These are phyloP conservation scores for Ascosphaera acerosa DNA, from an alignment of 2,329 filamentous ascomycete genomes.

Conservation along the genomic window DNA sequence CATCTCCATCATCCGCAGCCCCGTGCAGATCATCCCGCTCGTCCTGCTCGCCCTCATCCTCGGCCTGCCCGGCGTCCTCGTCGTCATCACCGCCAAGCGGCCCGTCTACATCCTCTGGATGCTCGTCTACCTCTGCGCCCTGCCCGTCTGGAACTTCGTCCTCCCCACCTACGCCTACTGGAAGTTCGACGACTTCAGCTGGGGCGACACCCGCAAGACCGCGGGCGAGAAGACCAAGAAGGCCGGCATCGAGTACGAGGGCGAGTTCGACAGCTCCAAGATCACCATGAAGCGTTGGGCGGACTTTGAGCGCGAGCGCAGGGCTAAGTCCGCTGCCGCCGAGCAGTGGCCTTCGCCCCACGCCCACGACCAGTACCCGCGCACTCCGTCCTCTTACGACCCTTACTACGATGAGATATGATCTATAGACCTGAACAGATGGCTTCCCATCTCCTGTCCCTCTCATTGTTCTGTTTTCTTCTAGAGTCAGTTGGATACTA, in stretches of 20 bases:
- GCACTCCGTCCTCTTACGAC: no score
- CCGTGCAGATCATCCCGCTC: slow-evolving; percentile 68
- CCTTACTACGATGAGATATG: no score
- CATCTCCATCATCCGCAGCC: slow-evolving; percentile 54
- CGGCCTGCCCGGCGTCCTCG: slow-evolving; percentile 74
- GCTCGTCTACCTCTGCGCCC: slow-evolving; percentile 77
- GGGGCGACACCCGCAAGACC: slow-evolving; percentile 94
- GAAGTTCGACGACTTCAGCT: slow-evolving; percentile 99
- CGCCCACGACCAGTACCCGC: slow-evolving; percentile 15
- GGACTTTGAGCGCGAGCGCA: slow-evolving; percentile 54
- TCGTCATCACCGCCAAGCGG: slow-evolving; percentile 79
- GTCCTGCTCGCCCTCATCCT: slow-evolving; percentile 74
- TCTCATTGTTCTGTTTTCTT: no score
- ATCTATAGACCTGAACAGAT: no score
- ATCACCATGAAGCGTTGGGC: slow-evolving; percentile 99
- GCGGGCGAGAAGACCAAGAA: slow-evolving; percentile 75
- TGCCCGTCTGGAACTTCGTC: slow-evolving; percentile 95
- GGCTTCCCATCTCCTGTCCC: no score
- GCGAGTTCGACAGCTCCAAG: slow-evolving; percentile 94
- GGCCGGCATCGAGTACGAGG: slow-evolving; percentile 63
- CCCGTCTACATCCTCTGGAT: slow-evolving; percentile 90
- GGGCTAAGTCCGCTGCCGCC: slow-evolving; percentile 3
- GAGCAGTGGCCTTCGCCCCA: slow-evolving; percentile 9
- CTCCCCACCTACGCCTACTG: slow-evolving; percentile 88
- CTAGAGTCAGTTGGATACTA: no score